A percentile compares a stretch with the other conserved stretches of the same genome.
Evolutionary conservation across 148 eudicot genomes (phyloP).

Genomic region (Rhododendron vialii): DNA sequence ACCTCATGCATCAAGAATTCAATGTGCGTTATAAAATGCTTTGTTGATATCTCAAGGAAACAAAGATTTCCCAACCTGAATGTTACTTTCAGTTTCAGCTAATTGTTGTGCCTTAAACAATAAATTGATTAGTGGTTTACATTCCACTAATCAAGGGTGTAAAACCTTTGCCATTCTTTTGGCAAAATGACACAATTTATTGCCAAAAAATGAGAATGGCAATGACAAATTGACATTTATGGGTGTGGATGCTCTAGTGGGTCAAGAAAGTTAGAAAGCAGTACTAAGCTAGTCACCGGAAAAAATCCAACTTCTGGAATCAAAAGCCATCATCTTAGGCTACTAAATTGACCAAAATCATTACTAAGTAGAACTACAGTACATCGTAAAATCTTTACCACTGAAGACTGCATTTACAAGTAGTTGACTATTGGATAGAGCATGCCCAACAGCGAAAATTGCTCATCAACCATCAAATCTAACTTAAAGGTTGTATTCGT

Average conservation of each 20-base stretch:
- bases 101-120: not conserved
- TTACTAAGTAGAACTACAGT: not conserved
- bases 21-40: not conserved
- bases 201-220: no score
- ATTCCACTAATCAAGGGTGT: not conserved
- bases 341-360: not conserved
- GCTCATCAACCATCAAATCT: not conserved
- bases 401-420: not conserved
- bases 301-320: not conserved
- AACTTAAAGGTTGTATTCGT: not conserved
- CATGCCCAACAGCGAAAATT: not conserved
- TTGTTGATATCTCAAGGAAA: not conserved
- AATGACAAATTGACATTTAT: no score
- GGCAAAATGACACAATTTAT: no score
- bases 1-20: slow-evolving; percentile 7
- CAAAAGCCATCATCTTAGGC: not conserved
- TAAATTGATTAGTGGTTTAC: not conserved
- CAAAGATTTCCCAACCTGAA: not conserved
- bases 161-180: no score
- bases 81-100: not conserved
- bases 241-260: no score
- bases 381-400: not conserved
- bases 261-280: not conserved
- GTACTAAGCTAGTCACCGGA: not conserved
- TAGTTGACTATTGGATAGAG: not conserved